phyloP scores from a whole-genome alignment of 768 basidiomycete species.

The Lactifluus pinguis region DNA sequence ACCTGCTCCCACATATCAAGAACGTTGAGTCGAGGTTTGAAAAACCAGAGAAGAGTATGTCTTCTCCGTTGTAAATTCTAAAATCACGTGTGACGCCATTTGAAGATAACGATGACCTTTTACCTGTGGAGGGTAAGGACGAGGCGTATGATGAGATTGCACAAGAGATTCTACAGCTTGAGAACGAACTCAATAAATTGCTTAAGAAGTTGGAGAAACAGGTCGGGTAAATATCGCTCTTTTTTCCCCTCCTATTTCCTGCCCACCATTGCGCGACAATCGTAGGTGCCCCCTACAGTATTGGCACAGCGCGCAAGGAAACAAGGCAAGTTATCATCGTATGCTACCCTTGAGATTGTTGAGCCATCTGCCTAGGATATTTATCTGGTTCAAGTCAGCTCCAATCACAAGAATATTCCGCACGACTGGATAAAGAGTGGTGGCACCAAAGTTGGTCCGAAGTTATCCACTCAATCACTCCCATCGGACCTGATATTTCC shows the following conservation, averaged over 20 bases:
- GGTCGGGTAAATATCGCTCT: conserved; percentile 42
- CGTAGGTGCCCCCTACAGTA: conserved; percentile 43
- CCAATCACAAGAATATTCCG: conserved; percentile 56
- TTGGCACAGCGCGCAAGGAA: conserved; percentile 77
- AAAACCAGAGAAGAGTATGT: conserved; percentile 51
- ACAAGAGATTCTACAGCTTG: conserved; percentile 59
- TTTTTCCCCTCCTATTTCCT: not conserved
- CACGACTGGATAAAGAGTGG: conserved; percentile 75
- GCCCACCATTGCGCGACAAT: conserved; percentile 14
- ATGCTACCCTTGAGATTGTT: not conserved
- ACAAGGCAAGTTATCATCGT: conserved; percentile 44
- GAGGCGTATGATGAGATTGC: conserved; percentile 73
- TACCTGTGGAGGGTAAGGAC: conserved; percentile 81
- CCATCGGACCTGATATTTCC: conserved; percentile 7
- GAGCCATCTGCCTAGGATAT: conserved; percentile 54
- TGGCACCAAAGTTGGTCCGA: conserved; percentile 58
- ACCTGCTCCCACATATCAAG: conserved; percentile 61
- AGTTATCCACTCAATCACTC: not conserved
- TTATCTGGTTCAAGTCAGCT: conserved; percentile 72
- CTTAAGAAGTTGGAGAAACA: conserved; percentile 59
- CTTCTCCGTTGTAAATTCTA: not conserved
- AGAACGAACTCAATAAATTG: conserved; percentile 59
- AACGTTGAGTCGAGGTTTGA: conserved; percentile 67
- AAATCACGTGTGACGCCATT: not conserved
- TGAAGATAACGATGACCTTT: conserved; percentile 54